phyloP scores from a whole-genome alignment of 805 yeast genomes.

The Myxozyma lipomycoides region DNA sequence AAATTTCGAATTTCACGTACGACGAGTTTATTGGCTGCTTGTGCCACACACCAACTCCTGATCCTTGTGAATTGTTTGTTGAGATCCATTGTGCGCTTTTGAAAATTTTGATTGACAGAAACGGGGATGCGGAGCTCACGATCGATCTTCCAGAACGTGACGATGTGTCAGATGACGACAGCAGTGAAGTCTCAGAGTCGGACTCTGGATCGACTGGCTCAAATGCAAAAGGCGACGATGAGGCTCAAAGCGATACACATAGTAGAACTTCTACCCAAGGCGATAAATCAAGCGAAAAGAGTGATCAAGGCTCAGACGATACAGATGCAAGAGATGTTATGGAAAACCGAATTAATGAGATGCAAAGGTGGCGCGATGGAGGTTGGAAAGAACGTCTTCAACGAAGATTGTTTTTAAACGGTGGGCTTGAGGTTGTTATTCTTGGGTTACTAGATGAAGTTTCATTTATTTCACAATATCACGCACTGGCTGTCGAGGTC shows the following conservation, averaged over 20 bases:
- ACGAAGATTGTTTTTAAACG: conserved; percentile 71
- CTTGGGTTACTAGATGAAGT: conserved; percentile 66
- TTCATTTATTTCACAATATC: conserved; percentile 54
- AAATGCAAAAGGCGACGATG: not conserved
- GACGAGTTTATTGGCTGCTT: conserved; percentile 68
- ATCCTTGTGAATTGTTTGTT: conserved; percentile 27
- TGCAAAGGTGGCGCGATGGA: conserved; percentile 40
- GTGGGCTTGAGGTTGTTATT: conserved; percentile 77
- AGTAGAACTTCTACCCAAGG: not conserved
- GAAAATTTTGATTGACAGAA: conserved; percentile 22
- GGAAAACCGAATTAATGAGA: conserved; percentile 3
- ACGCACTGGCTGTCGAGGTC: conserved; percentile 48
- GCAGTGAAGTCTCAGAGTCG: not conserved
- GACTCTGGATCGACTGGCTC: not conserved
- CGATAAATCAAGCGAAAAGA: not conserved
- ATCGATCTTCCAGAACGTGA: conserved; percentile 12
- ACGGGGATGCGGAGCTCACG: conserved; percentile 9
- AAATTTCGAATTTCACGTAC: conserved; percentile 70
- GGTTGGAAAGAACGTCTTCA: conserved; percentile 78
- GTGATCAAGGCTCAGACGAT: not conserved
- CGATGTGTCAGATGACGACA: not conserved
- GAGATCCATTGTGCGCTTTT: conserved; percentile 27
- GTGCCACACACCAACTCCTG: conserved; percentile 6
- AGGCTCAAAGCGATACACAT: not conserved
- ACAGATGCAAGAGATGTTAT: not conserved